Conservation (phyloP, 345 rosid species). For the Gossypium thurberi region DNA sequence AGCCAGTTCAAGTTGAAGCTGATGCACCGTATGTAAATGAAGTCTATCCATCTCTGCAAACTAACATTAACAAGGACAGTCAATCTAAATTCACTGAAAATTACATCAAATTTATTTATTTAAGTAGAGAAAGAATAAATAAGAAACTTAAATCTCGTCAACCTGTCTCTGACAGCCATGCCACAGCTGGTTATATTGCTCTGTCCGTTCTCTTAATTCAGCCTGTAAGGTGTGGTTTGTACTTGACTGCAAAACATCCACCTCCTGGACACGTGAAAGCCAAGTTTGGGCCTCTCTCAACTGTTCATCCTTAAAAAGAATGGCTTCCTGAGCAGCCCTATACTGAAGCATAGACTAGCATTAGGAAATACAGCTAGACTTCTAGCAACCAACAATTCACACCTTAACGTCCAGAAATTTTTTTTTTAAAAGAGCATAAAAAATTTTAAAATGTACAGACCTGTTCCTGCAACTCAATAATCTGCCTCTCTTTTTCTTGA, state of each 20-base stretch:
- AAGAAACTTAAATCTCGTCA: conserved; percentile 15
- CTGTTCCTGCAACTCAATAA: conserved; percentile 87
- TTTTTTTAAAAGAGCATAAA: background rate
- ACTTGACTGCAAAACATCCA: conserved; percentile 73
- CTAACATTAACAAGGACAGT: conserved; percentile 36
- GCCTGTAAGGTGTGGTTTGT: conserved; percentile 70
- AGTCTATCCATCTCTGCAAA: conserved; percentile 42
- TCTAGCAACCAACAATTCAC: background rate
- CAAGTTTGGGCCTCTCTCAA: conserved; percentile 69
- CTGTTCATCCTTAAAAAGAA: conserved; percentile 74
- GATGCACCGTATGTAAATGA: conserved; percentile 67
- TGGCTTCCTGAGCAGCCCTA: conserved; percentile 84
- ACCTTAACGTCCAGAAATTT: background rate
- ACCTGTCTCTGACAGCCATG: conserved; percentile 95
- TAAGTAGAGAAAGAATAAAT: background rate
- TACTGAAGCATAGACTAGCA: conserved; percentile 42
- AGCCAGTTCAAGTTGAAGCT: conserved; percentile 79
- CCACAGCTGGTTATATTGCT: conserved; percentile 89
- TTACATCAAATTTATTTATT: background rate
- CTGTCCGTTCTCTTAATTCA: conserved; percentile 74
- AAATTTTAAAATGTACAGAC: conserved; percentile 29
- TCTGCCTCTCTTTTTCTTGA: conserved; percentile 89
- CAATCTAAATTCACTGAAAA: conserved; percentile 13
- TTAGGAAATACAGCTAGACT: conserved; percentile 11
- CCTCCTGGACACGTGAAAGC: conserved; percentile 75